phyloP scores from a whole-genome alignment of 75 land plant species.

The Gnetum montanum region DNA sequence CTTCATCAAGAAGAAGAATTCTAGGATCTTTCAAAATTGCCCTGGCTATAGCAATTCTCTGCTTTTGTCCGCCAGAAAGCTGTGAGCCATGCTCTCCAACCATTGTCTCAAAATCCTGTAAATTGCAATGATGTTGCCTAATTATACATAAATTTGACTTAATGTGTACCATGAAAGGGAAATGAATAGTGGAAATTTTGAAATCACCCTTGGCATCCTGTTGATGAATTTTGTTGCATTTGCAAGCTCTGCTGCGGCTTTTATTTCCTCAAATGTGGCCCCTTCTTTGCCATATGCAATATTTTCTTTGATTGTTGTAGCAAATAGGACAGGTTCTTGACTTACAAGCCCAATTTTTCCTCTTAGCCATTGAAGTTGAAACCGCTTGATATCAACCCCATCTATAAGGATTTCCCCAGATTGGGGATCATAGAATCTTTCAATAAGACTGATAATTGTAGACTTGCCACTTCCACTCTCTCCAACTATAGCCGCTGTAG shows the following conservation, averaged over 20 bases:
- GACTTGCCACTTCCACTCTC: constrained; percentile 98
- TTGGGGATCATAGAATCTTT: constrained; percentile 93
- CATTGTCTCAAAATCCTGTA: constrained; percentile 70
- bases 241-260: constrained; percentile 72
- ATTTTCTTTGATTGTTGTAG: constrained; percentile 72
- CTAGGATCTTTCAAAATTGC: constrained; percentile 72
- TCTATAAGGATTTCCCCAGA: constrained; percentile 87
- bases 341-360: constrained; percentile 89
- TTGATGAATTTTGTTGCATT: constrained; percentile 90
- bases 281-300: constrained; percentile 89
- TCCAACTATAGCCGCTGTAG: constrained; percentile 84
- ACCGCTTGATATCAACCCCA: constrained; percentile 63
- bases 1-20: constrained; percentile 77
- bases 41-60: constrained; percentile 71
- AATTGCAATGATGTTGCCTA: not conserved
- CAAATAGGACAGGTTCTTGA: constrained; percentile 88
- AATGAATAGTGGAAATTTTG: no score
- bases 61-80: constrained; percentile 80
- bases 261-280: constrained; percentile 77
- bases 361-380: constrained; percentile 83
- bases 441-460: constrained; percentile 87
- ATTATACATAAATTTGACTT: not conserved
- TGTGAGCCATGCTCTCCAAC: constrained; percentile 78
- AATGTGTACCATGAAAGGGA: constrained; percentile 72
- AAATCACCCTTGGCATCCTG: constrained; percentile 87